Percentiles rank a stretch among this genome's conserved stretches.
phyloP scores from a whole-genome alignment of 139 green algal species.

The Edaphochlamys debaryana region DNA sequence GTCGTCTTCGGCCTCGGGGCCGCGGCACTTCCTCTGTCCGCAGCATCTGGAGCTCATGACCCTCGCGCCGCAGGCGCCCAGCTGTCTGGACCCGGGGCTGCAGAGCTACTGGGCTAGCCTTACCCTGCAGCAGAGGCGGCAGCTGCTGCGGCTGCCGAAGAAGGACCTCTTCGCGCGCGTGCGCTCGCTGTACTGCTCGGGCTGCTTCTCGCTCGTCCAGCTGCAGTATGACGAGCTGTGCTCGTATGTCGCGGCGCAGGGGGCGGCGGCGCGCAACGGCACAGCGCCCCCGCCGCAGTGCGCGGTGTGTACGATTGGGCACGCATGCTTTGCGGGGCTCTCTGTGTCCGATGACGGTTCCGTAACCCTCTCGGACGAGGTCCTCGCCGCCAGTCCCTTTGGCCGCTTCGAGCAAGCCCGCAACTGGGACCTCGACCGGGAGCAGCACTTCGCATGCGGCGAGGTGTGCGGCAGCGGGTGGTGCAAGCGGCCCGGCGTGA shows the following conservation, averaged over 20 bases:
- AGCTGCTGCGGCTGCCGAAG: conserved; percentile 31
- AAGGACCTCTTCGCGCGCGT: conserved; percentile 34
- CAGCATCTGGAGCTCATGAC: conserved; percentile 22
- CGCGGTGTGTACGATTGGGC: conserved; percentile 7
- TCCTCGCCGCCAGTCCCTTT: conserved; percentile 18
- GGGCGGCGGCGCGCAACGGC: conserved; percentile 14
- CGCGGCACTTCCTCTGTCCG: not conserved
- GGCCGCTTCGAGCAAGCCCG: conserved; percentile 38
- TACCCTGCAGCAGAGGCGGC: conserved; percentile 31
- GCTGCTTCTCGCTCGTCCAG: conserved; percentile 33
- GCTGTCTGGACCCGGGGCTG: conserved; percentile 24
- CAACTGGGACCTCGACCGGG: conserved; percentile 18
- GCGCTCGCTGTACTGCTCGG: conserved; percentile 29
- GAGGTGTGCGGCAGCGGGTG: conserved; percentile 42
- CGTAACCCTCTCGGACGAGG: conserved; percentile 31
- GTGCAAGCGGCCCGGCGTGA: conserved; percentile 40
- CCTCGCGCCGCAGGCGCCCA: conserved; percentile 6
- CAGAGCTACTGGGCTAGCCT: conserved; percentile 35
- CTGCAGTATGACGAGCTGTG: conserved; percentile 40
- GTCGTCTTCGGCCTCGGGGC: not conserved
- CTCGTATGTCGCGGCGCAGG: conserved; percentile 12
- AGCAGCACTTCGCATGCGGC: conserved; percentile 27
- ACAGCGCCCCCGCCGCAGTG: not conserved
- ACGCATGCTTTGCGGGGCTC: conserved; percentile 29
- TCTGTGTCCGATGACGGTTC: conserved; percentile 19